These are phyloP conservation scores for Rhodotorula toruloides DNA, from an alignment of 768 basidiomycete genomes.

Conservation along the genomic window DNA sequence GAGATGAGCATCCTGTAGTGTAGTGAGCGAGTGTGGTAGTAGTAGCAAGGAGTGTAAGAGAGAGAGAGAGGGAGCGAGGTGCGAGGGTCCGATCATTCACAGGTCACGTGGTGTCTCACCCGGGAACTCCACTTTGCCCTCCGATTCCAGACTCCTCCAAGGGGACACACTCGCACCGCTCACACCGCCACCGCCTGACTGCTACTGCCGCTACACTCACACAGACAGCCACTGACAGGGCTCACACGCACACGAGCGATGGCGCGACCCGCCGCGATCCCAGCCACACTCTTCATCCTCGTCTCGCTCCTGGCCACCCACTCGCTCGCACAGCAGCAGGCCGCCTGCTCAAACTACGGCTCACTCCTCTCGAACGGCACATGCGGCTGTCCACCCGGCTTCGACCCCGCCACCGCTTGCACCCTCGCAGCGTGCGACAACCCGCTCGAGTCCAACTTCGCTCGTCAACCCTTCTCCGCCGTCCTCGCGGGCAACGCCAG, in stretches of 20 bases:
- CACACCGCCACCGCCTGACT: too few species aligned
- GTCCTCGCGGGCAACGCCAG: conserved; percentile 5
- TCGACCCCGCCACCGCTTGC: conserved; percentile 63
- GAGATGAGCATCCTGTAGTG: not conserved
- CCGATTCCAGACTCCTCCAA: too few species aligned
- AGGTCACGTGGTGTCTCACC: too few species aligned
- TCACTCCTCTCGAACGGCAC: conserved; percentile 50
- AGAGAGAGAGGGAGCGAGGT: not conserved
- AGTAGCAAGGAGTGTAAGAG: not conserved
- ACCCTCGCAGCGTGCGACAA: conserved; percentile 68
- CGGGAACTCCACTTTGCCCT: too few species aligned
- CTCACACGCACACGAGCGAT: too few species aligned
- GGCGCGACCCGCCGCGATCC: not conserved
- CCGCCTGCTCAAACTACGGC: conserved; percentile 65
- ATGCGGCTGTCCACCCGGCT: conserved; percentile 76
- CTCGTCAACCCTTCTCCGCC: conserved; percentile 50
- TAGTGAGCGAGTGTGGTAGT: not conserved
- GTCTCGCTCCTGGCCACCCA: not conserved
- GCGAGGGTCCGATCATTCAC: too few species aligned
- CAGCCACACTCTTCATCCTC: not conserved
- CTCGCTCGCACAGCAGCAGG: not conserved
- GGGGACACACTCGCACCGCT: too few species aligned
- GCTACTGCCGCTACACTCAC: too few species aligned
- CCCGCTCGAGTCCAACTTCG: conserved; percentile 60
- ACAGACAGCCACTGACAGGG: too few species aligned